Evolutionary conservation across 1,139 yeast genomes (phyloP).

Genomic region (Taphrina wiesneri): DNA sequence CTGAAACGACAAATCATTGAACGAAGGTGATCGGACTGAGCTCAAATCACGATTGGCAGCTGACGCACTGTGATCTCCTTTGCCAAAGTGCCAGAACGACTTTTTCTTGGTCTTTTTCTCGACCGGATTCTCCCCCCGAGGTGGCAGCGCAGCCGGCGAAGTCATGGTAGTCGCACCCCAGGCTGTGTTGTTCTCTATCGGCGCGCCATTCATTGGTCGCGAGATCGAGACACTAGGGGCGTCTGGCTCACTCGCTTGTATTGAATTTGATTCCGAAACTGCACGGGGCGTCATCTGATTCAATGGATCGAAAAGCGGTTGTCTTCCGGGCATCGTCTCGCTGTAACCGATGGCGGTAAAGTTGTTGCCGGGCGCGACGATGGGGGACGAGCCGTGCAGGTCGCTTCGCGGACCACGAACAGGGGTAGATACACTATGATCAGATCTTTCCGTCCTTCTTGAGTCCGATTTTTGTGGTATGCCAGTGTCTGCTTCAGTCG

Average conservation of each 20-base stretch:
- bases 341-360: conserved; percentile 9
- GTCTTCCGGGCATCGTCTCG: conserved; percentile 3
- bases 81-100: conserved; percentile 36
- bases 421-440: background rate
- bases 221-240: background rate
- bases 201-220: conserved; percentile 29
- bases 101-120: conserved; percentile 32
- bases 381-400: background rate
- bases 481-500: background rate
- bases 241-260: background rate
- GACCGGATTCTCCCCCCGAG: background rate
- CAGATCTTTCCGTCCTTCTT: background rate
- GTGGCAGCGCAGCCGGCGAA: conserved; percentile 4
- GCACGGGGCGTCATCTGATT: background rate
- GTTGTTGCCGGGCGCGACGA: background rate
- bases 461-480: conserved; percentile 1
- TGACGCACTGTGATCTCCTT: conserved; percentile 18
- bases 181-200: conserved; percentile 8
- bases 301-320: background rate
- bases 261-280: background rate
- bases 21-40: conserved; percentile 2
- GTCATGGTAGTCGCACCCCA: conserved; percentile 23
- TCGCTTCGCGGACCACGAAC: background rate
- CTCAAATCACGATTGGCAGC: background rate
- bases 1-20: background rate